Evolutionary conservation across 768 basidiomycete genomes (phyloP).

Genomic region (Tylopilus sp.): DNA sequence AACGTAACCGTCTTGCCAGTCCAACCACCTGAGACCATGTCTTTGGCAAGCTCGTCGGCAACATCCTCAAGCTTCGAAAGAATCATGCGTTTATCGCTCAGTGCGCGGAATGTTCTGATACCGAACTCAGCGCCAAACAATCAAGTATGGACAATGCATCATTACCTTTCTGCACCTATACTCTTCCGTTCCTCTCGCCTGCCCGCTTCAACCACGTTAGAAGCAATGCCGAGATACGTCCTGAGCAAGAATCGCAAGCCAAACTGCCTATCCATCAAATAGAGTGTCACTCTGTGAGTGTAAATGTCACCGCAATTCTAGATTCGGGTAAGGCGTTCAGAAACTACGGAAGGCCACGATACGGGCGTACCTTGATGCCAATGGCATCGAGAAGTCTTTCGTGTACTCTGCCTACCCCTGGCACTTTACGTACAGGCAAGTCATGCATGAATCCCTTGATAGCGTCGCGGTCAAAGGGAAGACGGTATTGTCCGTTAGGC

Average conservation of each 20-base stretch:
- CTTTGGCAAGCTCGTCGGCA: conserved; percentile 74
- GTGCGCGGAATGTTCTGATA: conserved; percentile 70
- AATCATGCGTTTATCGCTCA: conserved; percentile 63
- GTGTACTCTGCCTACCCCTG: conserved; percentile 87
- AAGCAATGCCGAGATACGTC: conserved; percentile 83
- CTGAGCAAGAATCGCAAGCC: conserved; percentile 72
- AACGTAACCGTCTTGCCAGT: conserved; percentile 85
- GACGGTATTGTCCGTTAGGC: conserved; percentile 86
- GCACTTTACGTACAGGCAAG: conserved; percentile 82
- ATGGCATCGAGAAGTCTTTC: conserved; percentile 85
- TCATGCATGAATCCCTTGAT: conserved; percentile 77
- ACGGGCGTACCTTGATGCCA: conserved; percentile 61
- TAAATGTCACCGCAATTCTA: conserved; percentile 92
- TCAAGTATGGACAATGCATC: neutral
- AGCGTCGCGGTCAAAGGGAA: conserved; percentile 58
- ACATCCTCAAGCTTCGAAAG: conserved; percentile 77
- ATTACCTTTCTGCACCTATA: conserved; percentile 84
- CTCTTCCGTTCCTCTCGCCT: conserved; percentile 84
- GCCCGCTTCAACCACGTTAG: conserved; percentile 74
- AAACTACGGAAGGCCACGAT: neutral
- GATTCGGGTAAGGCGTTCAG: neutral
- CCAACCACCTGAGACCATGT: conserved; percentile 79
- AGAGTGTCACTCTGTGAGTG: conserved; percentile 65
- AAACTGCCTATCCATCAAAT: conserved; percentile 85
- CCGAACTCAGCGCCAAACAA: neutral